Evolutionary conservation across 768 basidiomycete species (phyloP).

Genomic region (Clitopilus passeckerianus): DNA sequence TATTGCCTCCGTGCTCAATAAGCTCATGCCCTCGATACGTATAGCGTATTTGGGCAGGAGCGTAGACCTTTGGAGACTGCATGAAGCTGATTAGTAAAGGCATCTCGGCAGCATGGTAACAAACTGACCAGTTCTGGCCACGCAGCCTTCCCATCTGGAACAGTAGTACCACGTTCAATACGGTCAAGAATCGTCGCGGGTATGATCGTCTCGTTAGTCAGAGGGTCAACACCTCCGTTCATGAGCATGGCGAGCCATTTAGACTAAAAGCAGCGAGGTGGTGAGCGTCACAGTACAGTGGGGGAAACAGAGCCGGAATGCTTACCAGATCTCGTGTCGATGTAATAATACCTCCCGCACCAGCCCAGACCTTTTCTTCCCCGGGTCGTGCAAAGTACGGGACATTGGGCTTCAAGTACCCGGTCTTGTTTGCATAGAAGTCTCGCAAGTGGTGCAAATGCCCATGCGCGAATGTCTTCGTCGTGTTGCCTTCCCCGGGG

Average conservation of each 20-base stretch:
- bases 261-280: not conserved
- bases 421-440: constrained; percentile 19
- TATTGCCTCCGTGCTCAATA: constrained; percentile 38
- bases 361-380: constrained; percentile 33
- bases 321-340: constrained; percentile 36
- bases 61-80: constrained; percentile 35
- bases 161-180: constrained; percentile 28
- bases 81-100: not conserved
- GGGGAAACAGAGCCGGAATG: not conserved
- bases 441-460: constrained; percentile 30
- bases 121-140: constrained; percentile 29
- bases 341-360: constrained; percentile 34
- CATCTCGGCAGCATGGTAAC: not conserved
- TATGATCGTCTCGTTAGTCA: constrained; percentile 29
- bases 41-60: constrained; percentile 31
- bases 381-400: constrained; percentile 36
- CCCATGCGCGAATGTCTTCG: constrained; percentile 27
- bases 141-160: constrained; percentile 25
- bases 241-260: constrained; percentile 36
- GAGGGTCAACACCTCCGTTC: constrained; percentile 32
- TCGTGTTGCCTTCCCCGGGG: not conserved
- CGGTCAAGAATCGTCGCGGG: constrained; percentile 29
- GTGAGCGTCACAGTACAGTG: not conserved
- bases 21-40: constrained; percentile 35
- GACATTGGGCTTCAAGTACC: constrained; percentile 26